Evolutionary conservation across 2,329 filamentous ascomycete genomes (phyloP).

Genomic region (Paraphaeosphaeria sporulosa): DNA sequence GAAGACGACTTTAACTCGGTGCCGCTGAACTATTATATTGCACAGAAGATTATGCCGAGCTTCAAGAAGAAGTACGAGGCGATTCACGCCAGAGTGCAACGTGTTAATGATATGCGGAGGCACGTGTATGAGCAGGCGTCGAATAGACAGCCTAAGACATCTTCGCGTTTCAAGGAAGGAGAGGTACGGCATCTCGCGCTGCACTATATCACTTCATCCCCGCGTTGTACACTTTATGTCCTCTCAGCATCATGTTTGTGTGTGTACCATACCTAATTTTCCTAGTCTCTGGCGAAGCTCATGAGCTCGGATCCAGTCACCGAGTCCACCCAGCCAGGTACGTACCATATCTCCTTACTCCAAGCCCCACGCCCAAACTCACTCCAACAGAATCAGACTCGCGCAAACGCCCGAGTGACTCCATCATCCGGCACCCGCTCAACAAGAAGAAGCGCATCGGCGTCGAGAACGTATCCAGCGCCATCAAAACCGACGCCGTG

Average conservation of each 20-base stretch:
- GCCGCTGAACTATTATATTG: conserved; percentile 35
- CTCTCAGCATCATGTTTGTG: not conserved
- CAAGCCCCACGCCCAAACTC: too few relatives aligned
- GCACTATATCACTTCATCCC: not conserved
- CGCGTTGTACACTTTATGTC: not conserved
- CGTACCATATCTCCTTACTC: not conserved
- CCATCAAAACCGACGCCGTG: conserved; percentile 32
- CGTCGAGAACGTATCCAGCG: conserved; percentile 31
- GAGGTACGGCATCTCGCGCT: conserved; percentile 29
- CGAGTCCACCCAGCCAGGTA: not conserved
- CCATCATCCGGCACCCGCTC: conserved; percentile 28
- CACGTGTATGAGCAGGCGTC: conserved; percentile 27
- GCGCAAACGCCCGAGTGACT: conserved; percentile 22
- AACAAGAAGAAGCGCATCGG: conserved; percentile 37
- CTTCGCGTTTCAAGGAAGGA: conserved; percentile 25
- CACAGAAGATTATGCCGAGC: conserved; percentile 27
- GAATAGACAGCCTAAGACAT: conserved; percentile 15
- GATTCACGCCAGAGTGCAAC: conserved; percentile 26
- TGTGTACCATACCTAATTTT: too few relatives aligned
- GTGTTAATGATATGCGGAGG: conserved; percentile 35
- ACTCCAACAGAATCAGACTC: not conserved
- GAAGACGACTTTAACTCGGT: conserved; percentile 25
- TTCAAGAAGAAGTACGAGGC: conserved; percentile 38
- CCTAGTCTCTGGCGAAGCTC: conserved; percentile 18
- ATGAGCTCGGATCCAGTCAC: not conserved